Base-by-base conservation (phyloP, 176 grass and related monocot genomes). In the Paspalum vaginatum region DNA sequence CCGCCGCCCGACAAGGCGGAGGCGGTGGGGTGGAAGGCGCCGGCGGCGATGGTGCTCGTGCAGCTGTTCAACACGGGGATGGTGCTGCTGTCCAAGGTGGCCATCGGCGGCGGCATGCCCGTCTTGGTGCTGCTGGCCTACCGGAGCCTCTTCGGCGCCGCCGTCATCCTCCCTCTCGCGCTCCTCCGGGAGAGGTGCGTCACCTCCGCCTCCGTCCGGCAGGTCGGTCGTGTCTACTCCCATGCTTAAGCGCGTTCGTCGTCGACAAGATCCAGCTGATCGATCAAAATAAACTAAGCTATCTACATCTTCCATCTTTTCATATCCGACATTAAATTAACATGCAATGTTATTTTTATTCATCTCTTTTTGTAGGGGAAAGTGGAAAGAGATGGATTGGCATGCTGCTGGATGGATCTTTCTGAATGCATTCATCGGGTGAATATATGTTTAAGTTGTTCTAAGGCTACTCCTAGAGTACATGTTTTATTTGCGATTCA, bases 371-470 rank as follows among this genome's bases (percentile, higher is more conserved):
- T 40, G n/a, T 20, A 93, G 87, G 24, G 87, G 67, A 0, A 81
- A 80, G 39, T 87, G 85, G 91, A 85, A 48, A 55, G 83, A 83
- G 43, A 74, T 93, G 71, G 80, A 74, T 16, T 60, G 82, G 88
- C 26, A 46, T 6, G 82, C 91, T 11, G 25, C 60, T 0, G 44
- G 79, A 17, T 94, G 85, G 88, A 94, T 88, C 54, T 88, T 85
- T 57, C n/a, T 94, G 22, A 91, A 91, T 63, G 91, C 83, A 3
- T 75, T 88, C n/a, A 76, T 90, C 5, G 88, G 91, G 85, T 91
- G 24, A 24, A 75, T 47, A 76, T 12, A 20, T 48, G 22, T 62
- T 18, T n/a, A 20, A 32, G 26, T 15, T 67, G 0, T 43, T 67
- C 9, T 40, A 18, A 44, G 26, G 60, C 60, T 37, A 32, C 3